Conservation (phyloP, 2,329 filamentous ascomycete genomes). For the Sphaceloma murrayae region DNA sequence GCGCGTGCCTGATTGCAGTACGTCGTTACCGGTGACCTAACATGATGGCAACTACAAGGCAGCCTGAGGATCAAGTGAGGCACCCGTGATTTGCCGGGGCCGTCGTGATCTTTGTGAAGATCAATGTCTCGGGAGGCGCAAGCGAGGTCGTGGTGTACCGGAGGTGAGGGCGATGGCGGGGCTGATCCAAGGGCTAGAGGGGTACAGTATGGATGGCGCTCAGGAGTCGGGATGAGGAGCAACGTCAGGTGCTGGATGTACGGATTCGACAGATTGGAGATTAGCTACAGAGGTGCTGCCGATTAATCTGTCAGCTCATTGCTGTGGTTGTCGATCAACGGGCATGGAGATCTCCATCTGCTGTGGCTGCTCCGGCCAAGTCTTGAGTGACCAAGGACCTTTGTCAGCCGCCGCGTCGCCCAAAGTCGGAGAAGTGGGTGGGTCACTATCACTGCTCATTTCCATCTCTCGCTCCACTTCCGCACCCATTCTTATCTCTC, state of each 20-base stretch:
- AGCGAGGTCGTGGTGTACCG: background rate
- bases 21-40: constrained; percentile 6
- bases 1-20: constrained; percentile 10
- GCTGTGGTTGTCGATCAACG: constrained; percentile 10
- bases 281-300: constrained; percentile 11
- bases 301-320: constrained; percentile 7
- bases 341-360: constrained; percentile 1
- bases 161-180: background rate
- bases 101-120: background rate
- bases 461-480: background rate
- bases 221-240: background rate
- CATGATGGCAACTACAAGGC: background rate
- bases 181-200: too few species aligned
- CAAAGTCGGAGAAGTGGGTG: too few species aligned
- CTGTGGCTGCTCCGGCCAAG: too few species aligned
- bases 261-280: background rate
- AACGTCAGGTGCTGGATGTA: background rate
- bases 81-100: background rate
- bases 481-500: background rate
- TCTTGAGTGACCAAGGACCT: too few species aligned
- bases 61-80: background rate
- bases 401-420: too few species aligned
- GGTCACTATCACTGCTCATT: background rate
- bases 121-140: constrained; percentile 9
- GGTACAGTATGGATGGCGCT: too few species aligned